These are phyloP conservation scores for Typha latifolia DNA, from an alignment of 176 grass and related monocot genomes.

Conservation along the genomic window DNA sequence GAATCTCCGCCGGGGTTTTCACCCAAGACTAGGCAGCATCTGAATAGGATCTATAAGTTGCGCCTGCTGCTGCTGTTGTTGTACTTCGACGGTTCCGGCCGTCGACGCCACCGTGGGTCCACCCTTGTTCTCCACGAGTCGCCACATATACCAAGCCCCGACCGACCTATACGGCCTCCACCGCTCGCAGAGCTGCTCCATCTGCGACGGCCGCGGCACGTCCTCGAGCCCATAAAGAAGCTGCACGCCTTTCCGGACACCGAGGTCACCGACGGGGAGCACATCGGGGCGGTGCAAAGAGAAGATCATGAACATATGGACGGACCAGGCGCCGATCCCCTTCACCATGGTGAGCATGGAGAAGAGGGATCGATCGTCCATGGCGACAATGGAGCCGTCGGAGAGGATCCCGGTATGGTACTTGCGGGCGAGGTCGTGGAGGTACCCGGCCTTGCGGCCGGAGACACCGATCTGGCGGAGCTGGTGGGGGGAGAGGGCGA, in stretches of 20 bases:
- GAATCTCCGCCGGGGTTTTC: conserved; percentile 6
- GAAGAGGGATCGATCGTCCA: conserved; percentile 93
- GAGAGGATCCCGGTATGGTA: conserved; percentile 76
- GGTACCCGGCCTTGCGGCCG: conserved; percentile 75
- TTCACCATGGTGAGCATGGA: conserved; percentile 98
- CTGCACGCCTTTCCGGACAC: conserved; percentile 91
- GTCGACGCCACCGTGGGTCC: conserved; percentile 11
- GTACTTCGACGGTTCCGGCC: neutral
- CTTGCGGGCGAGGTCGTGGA: conserved; percentile 86
- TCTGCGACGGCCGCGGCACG: conserved; percentile 65
- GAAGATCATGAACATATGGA: conserved; percentile 99
- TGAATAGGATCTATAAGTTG: conserved; percentile 58
- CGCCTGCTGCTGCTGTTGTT: conserved; percentile 6
- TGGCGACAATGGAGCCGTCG: conserved; percentile 51
- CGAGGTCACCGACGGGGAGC: conserved; percentile 74
- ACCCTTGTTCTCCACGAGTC: conserved; percentile 60
- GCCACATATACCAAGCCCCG: conserved; percentile 97
- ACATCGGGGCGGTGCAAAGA: conserved; percentile 85
- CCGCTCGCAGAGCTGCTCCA: conserved; percentile 77
- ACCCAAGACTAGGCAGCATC: conserved; percentile 54
- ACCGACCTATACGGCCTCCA: conserved; percentile 90
- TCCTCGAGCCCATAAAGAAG: conserved; percentile 64
- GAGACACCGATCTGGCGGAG: conserved; percentile 97
- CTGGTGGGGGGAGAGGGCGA: conserved; percentile 64
- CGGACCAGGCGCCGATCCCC: conserved; percentile 87